Base-by-base conservation (phyloP, 106 monocot species). In the Cymbidium sinense region DNA sequence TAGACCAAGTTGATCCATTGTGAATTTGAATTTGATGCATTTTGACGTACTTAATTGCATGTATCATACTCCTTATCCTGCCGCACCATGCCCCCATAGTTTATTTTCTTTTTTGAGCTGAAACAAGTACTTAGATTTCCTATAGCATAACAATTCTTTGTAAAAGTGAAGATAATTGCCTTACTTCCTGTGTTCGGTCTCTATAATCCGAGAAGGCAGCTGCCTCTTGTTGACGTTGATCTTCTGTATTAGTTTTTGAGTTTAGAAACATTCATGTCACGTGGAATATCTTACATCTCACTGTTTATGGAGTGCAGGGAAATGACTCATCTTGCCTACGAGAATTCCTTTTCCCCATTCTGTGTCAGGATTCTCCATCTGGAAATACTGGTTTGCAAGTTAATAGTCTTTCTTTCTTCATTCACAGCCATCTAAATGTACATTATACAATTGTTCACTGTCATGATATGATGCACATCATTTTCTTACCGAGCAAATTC, bases 311-410 rank as follows among this genome's bases (percentile, higher is more conserved):
- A 72, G 20, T 67, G 30, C 74, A 98, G 98, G 92, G 94, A 82
- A 91, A 85, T 87, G 86, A 90, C 76, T 94, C 98, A 36, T 88
- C 94, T 37, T 94, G 96, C 81, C 81, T 94, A 82, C 91, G 96
- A 28, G 96, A 94, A 73, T 94, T 94, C 80, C 92, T 98, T 39
- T 72, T 94, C 35, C 92, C 90, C 54, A 83, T 92, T 82, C 77
- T 98, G 20, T 86, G 72, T 52, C 85, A 62, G 77, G 84, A 90
- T 54, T 98, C 87, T 80, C 85, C 90, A 44, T 90, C 92, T 25
- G 92, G 92, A 86, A 98, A 92, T 89, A 64, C 77, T 78, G 98
- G 98, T 37, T 73, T 98, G 55, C 98, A 98, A 84, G 98, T 94
- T 65, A 64, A 50, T 77, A 86, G 64, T 77, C 70, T n/a, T 62